Evolutionary conservation across 2,329 filamentous ascomycete species (phyloP), one percentile per base, ranked within the genome.

Genomic region (Colletotrichum brevisporum): DNA sequence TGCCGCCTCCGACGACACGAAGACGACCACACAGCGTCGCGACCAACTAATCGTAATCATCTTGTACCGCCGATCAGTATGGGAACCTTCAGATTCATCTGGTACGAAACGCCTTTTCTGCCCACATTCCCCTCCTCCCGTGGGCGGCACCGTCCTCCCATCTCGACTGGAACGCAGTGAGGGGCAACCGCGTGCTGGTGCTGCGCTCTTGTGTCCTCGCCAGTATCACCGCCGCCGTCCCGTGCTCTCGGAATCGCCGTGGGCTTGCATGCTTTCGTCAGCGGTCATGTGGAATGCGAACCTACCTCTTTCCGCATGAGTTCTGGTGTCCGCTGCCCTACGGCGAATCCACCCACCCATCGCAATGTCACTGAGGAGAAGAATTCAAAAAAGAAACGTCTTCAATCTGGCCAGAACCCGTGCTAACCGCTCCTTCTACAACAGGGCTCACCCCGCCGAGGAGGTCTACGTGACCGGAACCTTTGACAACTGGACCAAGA

Each of bases 401-500:
- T 36, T 21, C 5, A 31, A 24, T n/a, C 27, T 13, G n/a, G 53
- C 9, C 18, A 50, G 13, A 39, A 55, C 56, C 61, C 24, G 58
- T 45, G 69, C 69, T 72, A 67, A 72, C 65, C 36, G 56, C 26
- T 47, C 9, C 41, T 50, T 60, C 31, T 58, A 8, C n/a, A 77
- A 74, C 82, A 98, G 95, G 95, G 90, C 92, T 78, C 91, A 96
- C 80, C 85, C 90, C 75, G 95, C 93, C 78, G 88, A 91, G 74
- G 92, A 97, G 79, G 95, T 98, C 80, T 95, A 92, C 82, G 96
- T 98, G 75, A 98, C 95, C 48, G 96, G 96, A 79, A 95, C 93
- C 72, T 98, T 98, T 79, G 95, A 98, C 83, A 88, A 94, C 83
- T 99, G 96, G 96, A 88, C 88, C 74, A 95, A 96, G 86, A 94